A percentile compares a stretch with the other conserved stretches of the same genome.
Evolutionary conservation across 352 stramenopile genomes (phyloP).

Genomic region (Thalassiosira livingstoniorum): DNA sequence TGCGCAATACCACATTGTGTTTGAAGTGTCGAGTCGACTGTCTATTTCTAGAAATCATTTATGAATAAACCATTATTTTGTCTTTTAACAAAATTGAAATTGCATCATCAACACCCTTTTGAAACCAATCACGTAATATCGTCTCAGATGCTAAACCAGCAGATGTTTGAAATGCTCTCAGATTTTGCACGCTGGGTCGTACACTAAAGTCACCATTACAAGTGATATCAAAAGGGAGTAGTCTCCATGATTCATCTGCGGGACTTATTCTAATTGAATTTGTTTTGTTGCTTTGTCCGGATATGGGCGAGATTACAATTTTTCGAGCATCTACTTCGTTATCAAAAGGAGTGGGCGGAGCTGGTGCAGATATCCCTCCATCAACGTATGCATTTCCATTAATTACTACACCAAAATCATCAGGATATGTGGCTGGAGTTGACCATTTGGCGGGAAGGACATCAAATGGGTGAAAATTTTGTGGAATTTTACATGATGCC

Average conservation of each 20-base stretch:
- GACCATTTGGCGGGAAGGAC: conserved; percentile 28
- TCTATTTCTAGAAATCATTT: too few relatives aligned
- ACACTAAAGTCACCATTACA: conserved; percentile 39
- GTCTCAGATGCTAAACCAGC: conserved; percentile 33
- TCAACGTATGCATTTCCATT: conserved; percentile 56
- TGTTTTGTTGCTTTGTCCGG: conserved; percentile 20
- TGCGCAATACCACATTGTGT: too few relatives aligned
- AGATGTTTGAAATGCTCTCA: conserved; percentile 40
- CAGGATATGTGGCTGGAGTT: conserved; percentile 40
- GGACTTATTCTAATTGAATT: conserved; percentile 25
- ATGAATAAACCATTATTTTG: too few relatives aligned
- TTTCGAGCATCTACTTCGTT: conserved; percentile 4
- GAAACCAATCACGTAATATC: conserved; percentile 54
- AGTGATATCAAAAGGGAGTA: conserved; percentile 24
- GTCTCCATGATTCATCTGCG: conserved; percentile 26
- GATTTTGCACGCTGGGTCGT: conserved; percentile 59
- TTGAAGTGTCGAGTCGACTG: too few relatives aligned
- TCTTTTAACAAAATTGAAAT: too few relatives aligned
- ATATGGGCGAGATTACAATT: conserved; percentile 58
- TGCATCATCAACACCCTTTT: conserved; percentile 51
- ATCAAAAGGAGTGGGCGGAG: conserved; percentile 44
- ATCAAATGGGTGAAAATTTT: conserved; percentile 62
- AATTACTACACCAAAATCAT: conserved; percentile 58
- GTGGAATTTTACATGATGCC: conserved; percentile 66
- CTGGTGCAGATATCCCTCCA: conserved; percentile 59